Conservation (phyloP, 164 flowering plant genomes). For the Warburgia ugandensis region DNA sequence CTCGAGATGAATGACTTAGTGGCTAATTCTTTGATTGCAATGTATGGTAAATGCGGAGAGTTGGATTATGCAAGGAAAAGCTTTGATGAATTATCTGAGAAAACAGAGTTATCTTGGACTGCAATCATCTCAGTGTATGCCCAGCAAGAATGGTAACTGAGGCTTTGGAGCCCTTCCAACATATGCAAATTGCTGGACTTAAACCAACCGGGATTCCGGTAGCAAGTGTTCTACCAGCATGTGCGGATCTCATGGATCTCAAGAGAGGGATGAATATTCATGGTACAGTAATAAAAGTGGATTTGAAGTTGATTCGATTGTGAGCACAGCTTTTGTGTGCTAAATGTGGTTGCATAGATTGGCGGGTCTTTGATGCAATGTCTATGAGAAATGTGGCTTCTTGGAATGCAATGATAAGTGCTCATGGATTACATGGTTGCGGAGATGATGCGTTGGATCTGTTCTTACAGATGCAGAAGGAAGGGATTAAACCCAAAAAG, state of each 20-base stretch:
- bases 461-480: slow-evolving; percentile 29
- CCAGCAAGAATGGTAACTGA: not conserved
- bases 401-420: slow-evolving; percentile 44
- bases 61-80: slow-evolving; percentile 5
- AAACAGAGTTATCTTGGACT: slow-evolving; percentile 12
- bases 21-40: slow-evolving; percentile 4
- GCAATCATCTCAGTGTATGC: slow-evolving; percentile 9
- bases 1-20: slow-evolving; percentile 1
- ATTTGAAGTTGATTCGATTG: slow-evolving; percentile 5
- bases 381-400: slow-evolving; percentile 26
- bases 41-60: slow-evolving; percentile 11
- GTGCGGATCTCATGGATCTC: slow-evolving; percentile 3
- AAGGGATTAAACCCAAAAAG: slow-evolving; percentile 27
- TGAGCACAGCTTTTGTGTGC: slow-evolving; percentile 12
- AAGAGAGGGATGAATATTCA: slow-evolving; percentile 6
- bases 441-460: slow-evolving; percentile 25
- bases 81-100: slow-evolving; percentile 9
- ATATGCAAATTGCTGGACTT: slow-evolving; percentile 35
- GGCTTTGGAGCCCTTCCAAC: slow-evolving; percentile 27
- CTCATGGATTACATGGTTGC: slow-evolving; percentile 36
- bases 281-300: not conserved
- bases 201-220: slow-evolving; percentile 27
- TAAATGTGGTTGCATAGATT: slow-evolving; percentile 29
- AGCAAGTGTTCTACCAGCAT: slow-evolving; percentile 5
- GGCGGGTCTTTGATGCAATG: slow-evolving; percentile 29